Base-by-base conservation (phyloP, 768 basidiomycete species). In the Jaapia argillacea region DNA sequence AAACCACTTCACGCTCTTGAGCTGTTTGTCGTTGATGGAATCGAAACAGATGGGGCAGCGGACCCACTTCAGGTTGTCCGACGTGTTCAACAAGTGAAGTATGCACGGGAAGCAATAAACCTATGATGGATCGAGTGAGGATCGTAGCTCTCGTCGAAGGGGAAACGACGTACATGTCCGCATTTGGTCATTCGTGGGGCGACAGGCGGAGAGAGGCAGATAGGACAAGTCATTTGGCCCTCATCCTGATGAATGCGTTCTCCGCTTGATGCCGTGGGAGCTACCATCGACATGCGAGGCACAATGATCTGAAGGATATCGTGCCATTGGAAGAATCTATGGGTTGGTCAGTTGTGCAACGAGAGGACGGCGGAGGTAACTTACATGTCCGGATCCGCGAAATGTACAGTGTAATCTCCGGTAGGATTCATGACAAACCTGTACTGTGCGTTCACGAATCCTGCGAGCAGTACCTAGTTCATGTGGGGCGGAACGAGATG, bases 41-140 rank as follows among this genome's bases (percentile, higher is more conserved):
- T 98, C 96, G 55, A 85, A 88, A 61, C 96, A 99, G 40, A 99
- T 91, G 3, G 96, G 96, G 58, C 96, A 98, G 44, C 85, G 82
- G 24, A 82, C 84, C 79, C 87, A 92, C 62, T 92, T 91, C 22
- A 64, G 62, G 58, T 79, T 83, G 38, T 91, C 81, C 21, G 89
- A 86, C 18, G 79, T 77, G 56, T 77, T 81, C 54, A 94, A 71
- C 57, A 91, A 92, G 60, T 91, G 92, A 35, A 97, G 68, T 45
- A 94, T 88, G 64, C 93, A 97, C 14, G 91, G 85, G 59, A 83
- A 93, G 62, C 94, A 98, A 64, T 81, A 98, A 35, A 96, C 81
- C 91, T 94, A 13, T 36, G 24, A 43, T 16, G 20, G 25, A 22
- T 31, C 14, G 13, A 47, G 42, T 37, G 47, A 45, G 39, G 41